Base-by-base conservation (phyloP, 495 filamentous ascomycete genomes). In the Annulohypoxylon nitens region DNA sequence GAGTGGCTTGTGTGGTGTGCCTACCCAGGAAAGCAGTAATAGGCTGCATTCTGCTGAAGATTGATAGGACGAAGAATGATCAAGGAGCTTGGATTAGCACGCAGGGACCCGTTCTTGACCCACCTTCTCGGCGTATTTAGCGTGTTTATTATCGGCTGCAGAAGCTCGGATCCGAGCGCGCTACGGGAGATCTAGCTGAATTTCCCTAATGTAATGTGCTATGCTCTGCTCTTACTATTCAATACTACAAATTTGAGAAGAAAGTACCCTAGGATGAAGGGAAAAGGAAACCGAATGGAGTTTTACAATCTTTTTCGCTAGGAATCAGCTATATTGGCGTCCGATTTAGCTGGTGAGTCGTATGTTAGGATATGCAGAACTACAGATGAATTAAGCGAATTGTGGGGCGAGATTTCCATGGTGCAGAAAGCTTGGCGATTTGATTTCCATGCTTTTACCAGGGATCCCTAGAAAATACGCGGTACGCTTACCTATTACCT, bases 141-240 rank as follows among this genome's bases (percentile, higher is more conserved):
- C 20, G 8, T 4, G 51, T n/a, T 1, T 47, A 2, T 34, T 34
- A 26, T 64, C 67, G 67, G 67, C 51, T 60, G 34, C 30, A 12
- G 18, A 12, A 14, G 25, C 67, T 70, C 67, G 67, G 67, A 63
- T 70, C 67, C 67, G 67, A 70, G 61, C 25, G 18, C 41, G 23
- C n/a, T 39, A 43, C 36, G 20, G 57, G 11, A 26, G 37, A 33
- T 41, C 10, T 39, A 33, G 55, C n/a, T 37, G 36, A 43, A 60
- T 60, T 34, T 34, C 43, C 43, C 37, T n/a, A 43, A 43, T 30
- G 30, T 23, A 30, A 30, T 41, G 53, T 16, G 30, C 2, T 16
- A 37, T 37, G 53, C 33, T 37, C 11, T 57, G 8, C 26, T 30
- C 30, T 36, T 57, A 23, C 26, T 57, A 20, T 57, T 57, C 33